phyloP scores from a whole-genome alignment of 495 filamentous ascomycete genomes.

The Rostrohypoxylon terebratum region DNA sequence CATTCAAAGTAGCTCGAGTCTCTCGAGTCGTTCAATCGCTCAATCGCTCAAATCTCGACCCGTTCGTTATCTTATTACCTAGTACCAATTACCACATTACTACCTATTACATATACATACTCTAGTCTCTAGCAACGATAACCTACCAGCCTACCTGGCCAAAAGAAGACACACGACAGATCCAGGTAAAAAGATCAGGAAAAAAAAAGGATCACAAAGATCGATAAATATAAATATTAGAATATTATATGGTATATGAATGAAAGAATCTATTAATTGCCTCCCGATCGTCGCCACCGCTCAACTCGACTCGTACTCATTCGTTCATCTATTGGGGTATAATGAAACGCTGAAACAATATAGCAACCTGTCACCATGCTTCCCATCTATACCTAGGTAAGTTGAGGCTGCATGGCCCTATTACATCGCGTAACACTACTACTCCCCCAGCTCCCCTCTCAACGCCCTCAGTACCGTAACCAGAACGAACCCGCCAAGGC shows the following conservation, averaged over 20 bases:
- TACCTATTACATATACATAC: no score
- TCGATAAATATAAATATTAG: constrained; percentile 2
- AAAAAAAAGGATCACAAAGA: constrained; percentile 7
- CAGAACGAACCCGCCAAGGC: not conserved
- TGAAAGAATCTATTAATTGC: not conserved
- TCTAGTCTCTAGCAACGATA: not conserved
- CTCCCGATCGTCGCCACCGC: not conserved
- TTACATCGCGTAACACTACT: not conserved
- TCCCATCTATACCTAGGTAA: not conserved
- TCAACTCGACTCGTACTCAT: not conserved
- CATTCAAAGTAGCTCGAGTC: not conserved
- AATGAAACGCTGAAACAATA: constrained; percentile 9
- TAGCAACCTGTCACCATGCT: not conserved
- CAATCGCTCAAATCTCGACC: not conserved
- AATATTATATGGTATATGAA: not conserved
- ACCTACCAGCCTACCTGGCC: not conserved
- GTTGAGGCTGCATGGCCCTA: not conserved
- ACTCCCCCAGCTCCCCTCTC: not conserved
- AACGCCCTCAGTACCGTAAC: not conserved
- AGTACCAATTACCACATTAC: no score
- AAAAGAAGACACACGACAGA: not conserved
- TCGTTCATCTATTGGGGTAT: not conserved
- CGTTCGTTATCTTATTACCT: constrained; percentile 2
- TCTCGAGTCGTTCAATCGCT: not conserved
- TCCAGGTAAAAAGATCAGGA: not conserved